These are phyloP conservation scores for Boletellus dicymbophilus DNA, from an alignment of 1,284 basidiomycete genomes.

Conservation along the genomic window DNA sequence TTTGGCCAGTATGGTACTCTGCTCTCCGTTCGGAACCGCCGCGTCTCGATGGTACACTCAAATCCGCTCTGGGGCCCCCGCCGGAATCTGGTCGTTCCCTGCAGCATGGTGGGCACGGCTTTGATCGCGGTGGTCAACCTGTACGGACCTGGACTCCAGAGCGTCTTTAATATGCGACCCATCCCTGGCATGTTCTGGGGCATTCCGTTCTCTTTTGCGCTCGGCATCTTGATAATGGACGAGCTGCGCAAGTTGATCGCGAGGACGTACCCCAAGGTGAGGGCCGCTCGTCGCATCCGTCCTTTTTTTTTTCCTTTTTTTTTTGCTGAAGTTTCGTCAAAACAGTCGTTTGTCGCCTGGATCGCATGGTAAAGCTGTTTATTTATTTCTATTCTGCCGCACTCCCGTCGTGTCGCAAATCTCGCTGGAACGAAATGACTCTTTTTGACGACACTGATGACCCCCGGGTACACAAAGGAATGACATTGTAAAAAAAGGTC, in stretches of 20 bases:
- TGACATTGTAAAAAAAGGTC: no score
- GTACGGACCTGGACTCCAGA: conserved; percentile 37
- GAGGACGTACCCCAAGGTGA: conserved; percentile 41
- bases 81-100: conserved; percentile 33
- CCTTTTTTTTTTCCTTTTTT: no score
- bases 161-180: conserved; percentile 37
- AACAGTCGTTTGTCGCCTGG: conserved; percentile 34
- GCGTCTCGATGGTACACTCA: conserved; percentile 31
- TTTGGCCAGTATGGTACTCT: conserved; percentile 33
- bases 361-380: conserved; percentile 25
- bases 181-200: conserved; percentile 46
- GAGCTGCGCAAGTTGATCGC: conserved; percentile 43
- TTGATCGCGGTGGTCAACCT: conserved; percentile 38
- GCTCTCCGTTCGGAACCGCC: conserved; percentile 30
- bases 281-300: neutral
- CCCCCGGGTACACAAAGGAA: no score
- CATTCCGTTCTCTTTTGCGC: conserved; percentile 41
- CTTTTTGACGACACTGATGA: no score
- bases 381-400: neutral
- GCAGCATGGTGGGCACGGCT: conserved; percentile 35
- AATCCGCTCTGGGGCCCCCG: conserved; percentile 36
- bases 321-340: no score
- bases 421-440: neutral
- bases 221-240: conserved; percentile 40
- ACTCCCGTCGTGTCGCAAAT: neutral